phyloP scores from a whole-genome alignment of 352 stramenopile species.

The Globisporangium abappressorium region DNA sequence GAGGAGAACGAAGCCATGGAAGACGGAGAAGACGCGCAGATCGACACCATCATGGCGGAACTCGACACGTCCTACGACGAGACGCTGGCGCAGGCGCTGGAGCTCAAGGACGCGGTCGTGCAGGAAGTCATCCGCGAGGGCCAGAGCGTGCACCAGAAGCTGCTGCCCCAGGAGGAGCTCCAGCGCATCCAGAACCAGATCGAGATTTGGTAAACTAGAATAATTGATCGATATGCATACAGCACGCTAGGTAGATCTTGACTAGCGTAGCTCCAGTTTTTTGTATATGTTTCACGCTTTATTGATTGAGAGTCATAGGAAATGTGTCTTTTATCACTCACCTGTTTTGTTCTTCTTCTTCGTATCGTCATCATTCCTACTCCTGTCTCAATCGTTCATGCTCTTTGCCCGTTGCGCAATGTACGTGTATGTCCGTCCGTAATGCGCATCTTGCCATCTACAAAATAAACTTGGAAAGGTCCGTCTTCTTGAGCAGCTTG shows the following conservation, averaged over 20 bases:
- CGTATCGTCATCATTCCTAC: neutral
- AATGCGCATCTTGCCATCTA: slow-evolving; percentile 42
- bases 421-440: neutral
- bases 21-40: slow-evolving; percentile 32
- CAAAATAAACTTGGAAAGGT: slow-evolving; percentile 99
- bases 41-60: slow-evolving; percentile 47
- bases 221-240: neutral
- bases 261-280: neutral
- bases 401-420: neutral
- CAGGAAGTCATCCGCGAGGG: slow-evolving; percentile 48
- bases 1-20: slow-evolving; percentile 26
- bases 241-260: neutral
- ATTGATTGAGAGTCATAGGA: neutral
- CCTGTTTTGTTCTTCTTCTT: neutral
- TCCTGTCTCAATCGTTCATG: neutral
- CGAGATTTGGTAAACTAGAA: slow-evolving; percentile 60
- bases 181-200: slow-evolving; percentile 74
- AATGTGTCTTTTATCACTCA: neutral
- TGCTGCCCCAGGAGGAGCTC: slow-evolving; percentile 67
- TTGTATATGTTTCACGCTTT: neutral
- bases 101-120: slow-evolving; percentile 40
- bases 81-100: slow-evolving; percentile 28
- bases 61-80: slow-evolving; percentile 49
- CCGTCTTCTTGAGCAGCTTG: slow-evolving; percentile 93
- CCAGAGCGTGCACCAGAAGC: slow-evolving; percentile 34